phyloP scores from a whole-genome alignment of 805 yeast species.

The Starmera quercuum region DNA sequence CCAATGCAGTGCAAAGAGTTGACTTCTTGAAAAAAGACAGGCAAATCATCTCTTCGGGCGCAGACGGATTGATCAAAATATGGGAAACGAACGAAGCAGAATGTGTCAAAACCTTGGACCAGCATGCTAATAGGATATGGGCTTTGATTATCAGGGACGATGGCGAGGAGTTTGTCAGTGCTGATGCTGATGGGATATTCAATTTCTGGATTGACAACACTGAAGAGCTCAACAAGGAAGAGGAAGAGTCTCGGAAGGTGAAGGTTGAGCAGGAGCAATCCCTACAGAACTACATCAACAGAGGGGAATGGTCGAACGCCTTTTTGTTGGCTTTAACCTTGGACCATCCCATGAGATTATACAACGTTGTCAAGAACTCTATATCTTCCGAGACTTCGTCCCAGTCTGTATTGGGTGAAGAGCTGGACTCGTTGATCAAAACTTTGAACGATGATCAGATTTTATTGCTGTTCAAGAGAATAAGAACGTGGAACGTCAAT shows the following conservation, averaged over 20 bases:
- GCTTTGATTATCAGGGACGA: conserved; percentile 62
- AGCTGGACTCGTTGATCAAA: conserved; percentile 58
- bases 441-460: conserved; percentile 54
- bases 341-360: conserved; percentile 85
- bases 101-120: conserved; percentile 77
- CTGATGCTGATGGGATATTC: conserved; percentile 93
- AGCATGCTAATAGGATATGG: conserved; percentile 94
- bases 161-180: conserved; percentile 67
- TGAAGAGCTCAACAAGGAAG: conserved; percentile 53
- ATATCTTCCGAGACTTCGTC: conserved; percentile 39
- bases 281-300: conserved; percentile 62
- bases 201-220: conserved; percentile 87
- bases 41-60: conserved; percentile 72
- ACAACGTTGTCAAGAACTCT: conserved; percentile 63
- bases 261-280: conserved; percentile 85
- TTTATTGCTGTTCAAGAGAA: conserved; percentile 53
- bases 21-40: conserved; percentile 58
- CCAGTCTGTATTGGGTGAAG: conserved; percentile 31
- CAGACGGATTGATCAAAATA: conserved; percentile 87
- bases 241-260: conserved; percentile 40
- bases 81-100: conserved; percentile 84
- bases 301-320: conserved; percentile 83
- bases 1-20: conserved; percentile 85
- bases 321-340: conserved; percentile 77
- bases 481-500: conserved; percentile 94